These are phyloP conservation scores for Scopulariopsis brevicaulis DNA, from an alignment of 2,329 filamentous ascomycete species.

Conservation along the genomic window DNA sequence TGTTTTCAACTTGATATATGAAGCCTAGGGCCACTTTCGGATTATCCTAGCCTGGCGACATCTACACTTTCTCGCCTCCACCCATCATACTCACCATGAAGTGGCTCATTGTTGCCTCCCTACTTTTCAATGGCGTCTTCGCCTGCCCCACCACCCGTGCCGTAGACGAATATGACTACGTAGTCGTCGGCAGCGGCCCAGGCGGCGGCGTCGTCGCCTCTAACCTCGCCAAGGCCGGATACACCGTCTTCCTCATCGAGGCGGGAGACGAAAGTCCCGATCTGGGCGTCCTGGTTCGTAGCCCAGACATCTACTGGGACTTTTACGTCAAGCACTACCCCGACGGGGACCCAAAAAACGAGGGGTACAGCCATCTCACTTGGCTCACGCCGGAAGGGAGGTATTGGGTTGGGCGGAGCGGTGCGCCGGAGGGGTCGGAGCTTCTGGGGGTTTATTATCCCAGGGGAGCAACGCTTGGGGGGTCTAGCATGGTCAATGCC, in stretches of 20 bases:
- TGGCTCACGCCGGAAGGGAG: slow-evolving; percentile 22
- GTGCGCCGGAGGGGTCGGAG: slow-evolving; percentile 16
- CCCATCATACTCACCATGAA: not conserved
- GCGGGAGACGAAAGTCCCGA: slow-evolving; percentile 37
- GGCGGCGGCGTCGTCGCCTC: slow-evolving; percentile 44
- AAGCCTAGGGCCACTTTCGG: no score
- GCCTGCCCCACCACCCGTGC: not conserved
- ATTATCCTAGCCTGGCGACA: no score
- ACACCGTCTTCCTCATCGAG: slow-evolving; percentile 46
- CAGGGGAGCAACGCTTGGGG: slow-evolving; percentile 23
- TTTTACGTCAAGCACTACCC: slow-evolving; percentile 51
- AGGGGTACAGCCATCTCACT: slow-evolving; percentile 37
- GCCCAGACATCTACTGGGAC: slow-evolving; percentile 37
- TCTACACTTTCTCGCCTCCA: not conserved
- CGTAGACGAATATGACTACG: slow-evolving; percentile 29
- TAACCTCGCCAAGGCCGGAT: slow-evolving; percentile 42
- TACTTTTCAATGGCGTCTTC: not conserved
- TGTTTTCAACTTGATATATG: no score
- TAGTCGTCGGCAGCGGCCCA: slow-evolving; percentile 46
- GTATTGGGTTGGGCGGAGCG: slow-evolving; percentile 13
- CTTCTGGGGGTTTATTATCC: slow-evolving; percentile 28
- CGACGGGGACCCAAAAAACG: slow-evolving; percentile 31
- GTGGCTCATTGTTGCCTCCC: slow-evolving; percentile 2
- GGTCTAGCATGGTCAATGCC: slow-evolving; percentile 20
- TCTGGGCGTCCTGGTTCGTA: slow-evolving; percentile 14